These are phyloP conservation scores for Globisporangium nagaii DNA, from an alignment of 352 stramenopile species.

Conservation along the genomic window DNA sequence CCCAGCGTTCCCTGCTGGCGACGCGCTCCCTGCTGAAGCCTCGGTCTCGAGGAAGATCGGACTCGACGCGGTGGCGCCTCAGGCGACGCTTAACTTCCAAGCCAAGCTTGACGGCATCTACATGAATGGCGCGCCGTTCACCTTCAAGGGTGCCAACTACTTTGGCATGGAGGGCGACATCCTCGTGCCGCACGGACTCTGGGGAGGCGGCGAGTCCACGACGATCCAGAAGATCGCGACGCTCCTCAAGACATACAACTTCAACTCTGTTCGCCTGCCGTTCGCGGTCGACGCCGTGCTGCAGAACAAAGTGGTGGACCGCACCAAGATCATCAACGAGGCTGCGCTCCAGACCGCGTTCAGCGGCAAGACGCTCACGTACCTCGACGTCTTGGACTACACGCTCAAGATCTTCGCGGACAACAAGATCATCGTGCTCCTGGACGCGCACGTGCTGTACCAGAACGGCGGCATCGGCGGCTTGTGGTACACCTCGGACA, in stretches of 20 bases:
- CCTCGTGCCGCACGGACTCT: slow-evolving; percentile 49
- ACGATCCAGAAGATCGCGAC: slow-evolving; percentile 29
- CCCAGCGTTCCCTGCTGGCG: too few relatives aligned
- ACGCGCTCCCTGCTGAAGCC: too few relatives aligned
- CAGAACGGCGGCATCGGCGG: slow-evolving; percentile 21
- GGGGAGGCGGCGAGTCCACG: slow-evolving; percentile 41
- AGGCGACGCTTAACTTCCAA: too few relatives aligned
- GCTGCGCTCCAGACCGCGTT: slow-evolving; percentile 10
- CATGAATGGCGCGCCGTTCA: slow-evolving; percentile 29
- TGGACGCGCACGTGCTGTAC: slow-evolving; percentile 43
- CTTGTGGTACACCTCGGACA: slow-evolving; percentile 34
- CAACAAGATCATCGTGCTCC: slow-evolving; percentile 31
- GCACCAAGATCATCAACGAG: slow-evolving; percentile 40
- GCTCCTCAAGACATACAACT: slow-evolving; percentile 29
- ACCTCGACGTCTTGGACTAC: slow-evolving; percentile 50
- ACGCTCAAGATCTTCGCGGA: slow-evolving; percentile 22
- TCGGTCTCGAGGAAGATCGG: too few relatives aligned
- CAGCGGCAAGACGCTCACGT: slow-evolving; percentile 24
- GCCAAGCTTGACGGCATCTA: slow-evolving; percentile 17
- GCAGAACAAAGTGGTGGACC: slow-evolving; percentile 26
- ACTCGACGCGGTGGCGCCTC: too few relatives aligned
- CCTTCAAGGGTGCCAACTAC: slow-evolving; percentile 49
- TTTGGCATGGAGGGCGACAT: slow-evolving; percentile 68
- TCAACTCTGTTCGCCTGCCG: slow-evolving; percentile 49
- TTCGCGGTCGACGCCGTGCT: slow-evolving; percentile 35